A percentile compares a stretch with the other conserved stretches of the same genome.
Evolutionary conservation across 768 basidiomycete species (phyloP).

Genomic region (Phallus indusiatus): DNA sequence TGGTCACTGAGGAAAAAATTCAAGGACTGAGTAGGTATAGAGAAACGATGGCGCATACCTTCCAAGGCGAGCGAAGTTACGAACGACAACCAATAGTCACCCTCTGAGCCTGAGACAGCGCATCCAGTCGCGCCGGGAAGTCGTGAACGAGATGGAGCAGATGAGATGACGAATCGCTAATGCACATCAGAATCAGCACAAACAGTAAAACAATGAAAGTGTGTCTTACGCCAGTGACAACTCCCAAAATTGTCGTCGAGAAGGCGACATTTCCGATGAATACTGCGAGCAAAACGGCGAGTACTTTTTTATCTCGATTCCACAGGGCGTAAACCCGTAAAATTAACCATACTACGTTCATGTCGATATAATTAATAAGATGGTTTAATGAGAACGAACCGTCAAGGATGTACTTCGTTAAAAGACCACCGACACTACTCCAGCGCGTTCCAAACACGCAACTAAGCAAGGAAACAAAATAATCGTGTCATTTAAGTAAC

Average conservation of each 20-base stretch:
- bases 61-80: neutral
- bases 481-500: neutral
- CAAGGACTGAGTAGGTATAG: neutral
- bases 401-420: neutral
- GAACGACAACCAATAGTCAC: neutral
- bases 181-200: neutral
- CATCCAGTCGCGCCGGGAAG: neutral
- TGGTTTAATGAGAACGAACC: neutral
- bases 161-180: neutral
- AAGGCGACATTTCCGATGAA: neutral
- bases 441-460: neutral
- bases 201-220: neutral
- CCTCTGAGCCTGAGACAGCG: neutral
- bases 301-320: neutral
- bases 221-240: neutral
- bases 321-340: slow-evolving; percentile 1
- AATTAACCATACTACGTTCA: neutral
- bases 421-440: neutral
- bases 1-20: neutral
- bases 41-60: neutral
- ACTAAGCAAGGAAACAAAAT: neutral
- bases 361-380: neutral
- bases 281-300: neutral
- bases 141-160: neutral
- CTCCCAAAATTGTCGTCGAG: neutral